A percentile compares a stretch with the other conserved stretches of the same genome.
phyloP scores from a whole-genome alignment of 2,329 filamentous ascomycete species.

The Fusarium continuum region DNA sequence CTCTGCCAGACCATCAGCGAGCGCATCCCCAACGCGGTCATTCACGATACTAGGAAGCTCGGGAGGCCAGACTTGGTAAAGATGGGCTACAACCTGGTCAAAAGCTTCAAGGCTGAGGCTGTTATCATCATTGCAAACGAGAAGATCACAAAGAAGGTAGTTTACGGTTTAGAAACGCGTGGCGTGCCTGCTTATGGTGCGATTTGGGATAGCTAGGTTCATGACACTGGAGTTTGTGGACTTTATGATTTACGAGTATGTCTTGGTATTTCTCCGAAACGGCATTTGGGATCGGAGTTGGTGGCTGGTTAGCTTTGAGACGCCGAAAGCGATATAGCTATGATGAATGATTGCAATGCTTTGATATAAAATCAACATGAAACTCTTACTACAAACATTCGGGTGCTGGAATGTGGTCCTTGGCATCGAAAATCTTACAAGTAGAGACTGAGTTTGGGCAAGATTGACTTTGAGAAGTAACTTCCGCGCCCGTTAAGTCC shows the following conservation, averaged over 20 bases:
- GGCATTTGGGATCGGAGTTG: neutral
- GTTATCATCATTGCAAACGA: slow-evolving; percentile 79
- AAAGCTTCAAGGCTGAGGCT: slow-evolving; percentile 69
- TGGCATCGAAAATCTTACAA: neutral
- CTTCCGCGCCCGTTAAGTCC: neutral
- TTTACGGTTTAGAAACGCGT: slow-evolving; percentile 72
- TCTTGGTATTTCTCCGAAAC: neutral
- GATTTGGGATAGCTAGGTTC: slow-evolving; percentile 68
- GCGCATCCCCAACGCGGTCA: slow-evolving; percentile 69
- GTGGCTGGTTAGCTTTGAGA: neutral
- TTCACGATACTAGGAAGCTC: slow-evolving; percentile 70
- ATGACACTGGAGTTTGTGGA: neutral
- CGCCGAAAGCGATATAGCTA: neutral
- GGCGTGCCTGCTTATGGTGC: slow-evolving; percentile 76
- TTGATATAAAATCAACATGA: neutral
- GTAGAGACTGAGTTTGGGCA: slow-evolving; percentile 17
- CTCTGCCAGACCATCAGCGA: slow-evolving; percentile 64
- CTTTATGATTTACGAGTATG: neutral
- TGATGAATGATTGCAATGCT: slow-evolving; percentile 15
- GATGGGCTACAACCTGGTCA: slow-evolving; percentile 62
- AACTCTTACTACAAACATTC: neutral
- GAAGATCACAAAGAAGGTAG: slow-evolving; percentile 71
- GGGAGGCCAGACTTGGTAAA: slow-evolving; percentile 67
- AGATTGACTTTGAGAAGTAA: neutral
- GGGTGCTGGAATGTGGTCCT: slow-evolving; percentile 9